Percentiles rank a stretch among this genome's conserved stretches.
Evolutionary conservation across 345 rosid genomes (phyloP).

Genomic region (Hibiscus syriacus): DNA sequence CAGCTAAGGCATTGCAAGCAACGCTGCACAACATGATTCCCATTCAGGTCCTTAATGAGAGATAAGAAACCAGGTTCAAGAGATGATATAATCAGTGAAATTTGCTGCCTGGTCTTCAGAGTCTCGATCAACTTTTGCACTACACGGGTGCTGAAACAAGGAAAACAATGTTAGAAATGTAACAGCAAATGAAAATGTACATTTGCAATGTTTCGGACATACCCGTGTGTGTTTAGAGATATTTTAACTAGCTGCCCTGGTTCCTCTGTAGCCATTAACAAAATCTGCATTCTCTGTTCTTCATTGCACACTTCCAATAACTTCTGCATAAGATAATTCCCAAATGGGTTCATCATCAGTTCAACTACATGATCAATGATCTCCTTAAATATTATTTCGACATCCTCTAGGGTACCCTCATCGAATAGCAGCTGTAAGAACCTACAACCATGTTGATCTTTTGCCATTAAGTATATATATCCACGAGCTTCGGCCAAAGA

Average conservation of each 20-base stretch:
- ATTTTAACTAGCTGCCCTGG: constrained; percentile 34
- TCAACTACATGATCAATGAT: constrained; percentile 40
- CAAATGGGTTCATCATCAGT: constrained; percentile 44
- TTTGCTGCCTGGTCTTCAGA: constrained; percentile 46
- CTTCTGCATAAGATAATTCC: constrained; percentile 50
- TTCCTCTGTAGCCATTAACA: constrained; percentile 23
- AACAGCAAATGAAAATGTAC: background rate
- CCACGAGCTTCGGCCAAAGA: constrained; percentile 28
- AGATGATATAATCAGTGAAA: constrained; percentile 34
- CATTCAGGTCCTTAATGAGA: constrained; percentile 51
- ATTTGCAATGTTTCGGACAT: constrained; percentile 17
- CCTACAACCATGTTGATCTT: constrained; percentile 46
- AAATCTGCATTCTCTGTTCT: constrained; percentile 38
- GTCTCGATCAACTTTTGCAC: constrained; percentile 55
- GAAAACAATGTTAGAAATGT: constrained; percentile 1
- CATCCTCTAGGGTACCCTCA: constrained; percentile 32
- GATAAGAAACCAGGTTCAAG: constrained; percentile 45
- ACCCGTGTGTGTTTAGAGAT: constrained; percentile 39
- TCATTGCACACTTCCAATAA: constrained; percentile 38
- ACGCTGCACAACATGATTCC: constrained; percentile 65
- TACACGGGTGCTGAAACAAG: constrained; percentile 42
- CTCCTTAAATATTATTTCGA: constrained; percentile 29
- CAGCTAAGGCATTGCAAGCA: constrained; percentile 50
- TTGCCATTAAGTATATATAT: constrained; percentile 30
- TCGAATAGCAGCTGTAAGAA: constrained; percentile 31